Conservation (phyloP, 2,329 filamentous ascomycete genomes). For the Botrytis deweyae region DNA sequence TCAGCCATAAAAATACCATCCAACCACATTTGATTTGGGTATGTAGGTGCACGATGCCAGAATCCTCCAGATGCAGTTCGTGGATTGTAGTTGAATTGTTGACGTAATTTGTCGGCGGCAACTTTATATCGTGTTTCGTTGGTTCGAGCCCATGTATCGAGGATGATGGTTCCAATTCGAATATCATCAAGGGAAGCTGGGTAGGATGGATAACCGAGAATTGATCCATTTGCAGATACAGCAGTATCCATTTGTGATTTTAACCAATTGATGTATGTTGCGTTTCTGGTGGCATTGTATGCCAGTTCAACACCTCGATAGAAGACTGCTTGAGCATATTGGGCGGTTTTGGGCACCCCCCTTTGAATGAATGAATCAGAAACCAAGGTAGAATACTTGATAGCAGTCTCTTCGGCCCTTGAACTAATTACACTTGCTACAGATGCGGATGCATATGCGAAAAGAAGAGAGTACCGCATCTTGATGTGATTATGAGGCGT, state of each 20-base stretch:
- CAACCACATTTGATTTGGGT: conserved; percentile 57
- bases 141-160: conserved; percentile 34
- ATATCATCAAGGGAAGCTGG: conserved; percentile 54
- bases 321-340: conserved; percentile 18
- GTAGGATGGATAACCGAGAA: conserved; percentile 47
- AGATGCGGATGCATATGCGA: conserved; percentile 3
- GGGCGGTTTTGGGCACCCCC: conserved; percentile 3
- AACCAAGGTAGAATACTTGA: conserved; percentile 16
- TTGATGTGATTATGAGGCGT: not conserved
- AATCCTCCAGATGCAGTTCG: conserved; percentile 53
- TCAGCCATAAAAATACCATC: conserved; percentile 51
- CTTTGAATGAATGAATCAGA: conserved; percentile 18
- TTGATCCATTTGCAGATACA: conserved; percentile 48
- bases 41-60: conserved; percentile 43
- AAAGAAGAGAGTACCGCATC: not conserved
- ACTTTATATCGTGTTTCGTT: conserved; percentile 49
- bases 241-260: conserved; percentile 49
- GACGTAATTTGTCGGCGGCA: conserved; percentile 48
- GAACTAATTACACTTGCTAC: not conserved
- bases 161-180: conserved; percentile 44
- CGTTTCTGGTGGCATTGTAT: conserved; percentile 46
- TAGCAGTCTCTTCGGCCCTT: not conserved
- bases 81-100: conserved; percentile 49
- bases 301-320: conserved; percentile 33
- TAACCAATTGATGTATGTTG: conserved; percentile 47